These are phyloP conservation scores for Hippophae tibetana DNA, from an alignment of 306 rosid genomes.

Conservation along the genomic window DNA sequence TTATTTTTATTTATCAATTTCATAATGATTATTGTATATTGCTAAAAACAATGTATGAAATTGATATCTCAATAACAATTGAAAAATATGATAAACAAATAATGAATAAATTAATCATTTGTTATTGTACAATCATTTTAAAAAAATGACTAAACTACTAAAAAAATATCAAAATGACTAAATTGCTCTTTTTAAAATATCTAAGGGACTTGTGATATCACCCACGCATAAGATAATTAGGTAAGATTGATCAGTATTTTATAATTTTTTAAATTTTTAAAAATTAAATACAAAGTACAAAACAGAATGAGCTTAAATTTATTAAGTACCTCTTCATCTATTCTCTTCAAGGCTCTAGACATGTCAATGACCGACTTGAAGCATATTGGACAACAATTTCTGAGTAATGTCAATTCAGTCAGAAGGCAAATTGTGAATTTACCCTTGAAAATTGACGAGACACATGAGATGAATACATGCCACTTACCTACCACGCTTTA, in stretches of 20 bases:
- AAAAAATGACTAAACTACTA: no score
- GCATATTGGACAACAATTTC: constrained; percentile 91
- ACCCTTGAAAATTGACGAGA: background rate
- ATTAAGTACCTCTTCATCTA: constrained; percentile 77
- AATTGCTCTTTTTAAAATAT: no score
- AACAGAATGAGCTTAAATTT: background rate
- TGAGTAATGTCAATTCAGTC: constrained; percentile 25
- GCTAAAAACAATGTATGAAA: no score
- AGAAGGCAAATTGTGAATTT: background rate
- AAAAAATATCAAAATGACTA: no score
- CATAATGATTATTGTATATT: no score
- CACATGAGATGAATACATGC: background rate
- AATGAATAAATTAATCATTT: no score
- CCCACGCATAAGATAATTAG: background rate
- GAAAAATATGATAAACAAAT: no score
- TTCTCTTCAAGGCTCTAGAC: constrained; percentile 76
- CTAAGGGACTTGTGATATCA: no score
- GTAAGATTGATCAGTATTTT: no score
- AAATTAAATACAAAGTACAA: background rate
- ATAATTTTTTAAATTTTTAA: background rate
- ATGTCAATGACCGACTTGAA: constrained; percentile 74
- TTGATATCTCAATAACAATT: no score
- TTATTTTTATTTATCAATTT: no score
- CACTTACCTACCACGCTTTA: constrained; percentile 63
- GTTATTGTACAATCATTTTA: no score